Evolutionary conservation across 768 basidiomycete genomes (phyloP), one percentile per base, ranked within the genome.

Genomic region (Tricholoma flavovirens): DNA sequence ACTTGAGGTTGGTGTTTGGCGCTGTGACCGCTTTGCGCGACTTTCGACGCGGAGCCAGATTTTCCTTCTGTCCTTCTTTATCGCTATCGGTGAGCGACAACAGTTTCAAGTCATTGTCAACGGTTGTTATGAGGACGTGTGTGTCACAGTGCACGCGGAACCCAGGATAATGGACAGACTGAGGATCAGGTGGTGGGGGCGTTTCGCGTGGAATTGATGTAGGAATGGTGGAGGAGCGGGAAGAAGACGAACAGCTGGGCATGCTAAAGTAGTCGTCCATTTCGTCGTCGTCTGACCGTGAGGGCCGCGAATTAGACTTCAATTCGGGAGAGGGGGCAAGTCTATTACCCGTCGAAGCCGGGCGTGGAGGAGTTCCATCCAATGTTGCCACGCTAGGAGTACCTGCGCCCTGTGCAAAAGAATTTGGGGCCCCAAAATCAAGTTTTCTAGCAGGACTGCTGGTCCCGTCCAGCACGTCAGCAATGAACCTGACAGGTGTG

Each of bases 101-200:
- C 14, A 52, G 29, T 14, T 57, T 52, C 38, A 53, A 42, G 21
- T 5, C 26, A 17, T 42, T 8, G 21, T 54, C 43, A n/a, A 60
- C 26, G 15, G 58, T 40, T 10, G 64, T 49, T 6, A 58, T 32
- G 21, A 56, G n/a, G 49, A 66, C 55, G 50, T 72, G 65, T n/a
- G 73, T 61, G 60, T 87, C 86, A 62, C 71, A 78, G 62, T 78
- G 77, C 43, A 87, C 77, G 36, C 71, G 67, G 61, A 88, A 88
- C 14, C 86, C 86, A 11, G 87, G 87, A 65, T 85, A 86, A 61
- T 87, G 86, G 36, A 77, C 73, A 14, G 84, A 86, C 45, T 78
- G 74, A 1, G 77, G 77, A 63, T 85, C 76, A 26, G 71, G 64
- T 15, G 69, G 72, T 26, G 75, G 73, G 21, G 75, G 77, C 17